These are phyloP conservation scores for Pichia phayaonensis DNA, from an alignment of 805 yeast species.

Conservation along the genomic window DNA sequence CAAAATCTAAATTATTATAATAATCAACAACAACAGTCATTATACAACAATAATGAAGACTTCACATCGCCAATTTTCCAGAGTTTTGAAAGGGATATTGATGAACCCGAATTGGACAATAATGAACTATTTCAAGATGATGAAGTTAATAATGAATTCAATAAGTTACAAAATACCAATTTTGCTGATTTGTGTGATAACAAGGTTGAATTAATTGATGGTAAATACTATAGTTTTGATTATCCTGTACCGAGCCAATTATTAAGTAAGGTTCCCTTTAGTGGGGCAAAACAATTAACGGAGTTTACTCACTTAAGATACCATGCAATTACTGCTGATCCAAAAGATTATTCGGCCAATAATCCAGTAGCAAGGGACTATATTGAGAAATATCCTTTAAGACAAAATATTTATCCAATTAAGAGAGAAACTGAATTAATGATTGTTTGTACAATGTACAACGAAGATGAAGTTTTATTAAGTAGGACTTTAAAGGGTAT, in stretches of 20 bases:
- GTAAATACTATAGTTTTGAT: slow-evolving; percentile 69
- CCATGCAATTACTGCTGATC: slow-evolving; percentile 91
- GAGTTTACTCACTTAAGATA: slow-evolving; percentile 79
- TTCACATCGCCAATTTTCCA: slow-evolving; percentile 14
- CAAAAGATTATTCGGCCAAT: slow-evolving; percentile 51
- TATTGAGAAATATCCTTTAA: slow-evolving; percentile 34
- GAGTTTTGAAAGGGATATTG: slow-evolving; percentile 22
- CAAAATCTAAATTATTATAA: slow-evolving; percentile 4
- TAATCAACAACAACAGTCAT: neutral
- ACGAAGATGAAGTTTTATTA: slow-evolving; percentile 75
- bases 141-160: slow-evolving; percentile 9
- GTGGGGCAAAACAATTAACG: slow-evolving; percentile 29
- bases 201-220: slow-evolving; percentile 47
- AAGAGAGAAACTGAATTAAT: slow-evolving; percentile 79
- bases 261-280: slow-evolving; percentile 38
- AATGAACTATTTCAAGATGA: slow-evolving; percentile 11
- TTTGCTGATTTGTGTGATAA: slow-evolving; percentile 24
- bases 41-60: neutral
- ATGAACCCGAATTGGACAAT: slow-evolving; percentile 23
- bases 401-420: slow-evolving; percentile 69
- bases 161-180: slow-evolving; percentile 16
- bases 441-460: slow-evolving; percentile 86
- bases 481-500: slow-evolving; percentile 87
- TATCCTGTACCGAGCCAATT: slow-evolving; percentile 73
- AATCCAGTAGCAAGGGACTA: slow-evolving; percentile 39